phyloP scores from a whole-genome alignment of 2,329 filamentous ascomycete species.

The Cladophialophora yegresii region DNA sequence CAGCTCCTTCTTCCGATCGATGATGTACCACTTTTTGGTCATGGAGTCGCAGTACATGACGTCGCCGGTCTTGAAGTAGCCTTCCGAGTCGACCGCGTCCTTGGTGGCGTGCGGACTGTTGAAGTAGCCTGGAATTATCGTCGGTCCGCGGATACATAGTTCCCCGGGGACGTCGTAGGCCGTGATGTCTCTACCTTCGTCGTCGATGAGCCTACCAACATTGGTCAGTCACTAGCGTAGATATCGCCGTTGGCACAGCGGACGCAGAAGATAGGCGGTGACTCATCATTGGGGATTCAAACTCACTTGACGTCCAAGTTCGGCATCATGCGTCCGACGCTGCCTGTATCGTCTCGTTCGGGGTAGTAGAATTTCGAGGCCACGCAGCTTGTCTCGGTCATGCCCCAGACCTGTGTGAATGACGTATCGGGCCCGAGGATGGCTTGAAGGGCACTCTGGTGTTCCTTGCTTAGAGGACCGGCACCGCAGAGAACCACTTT shows the following conservation, averaged over 20 bases:
- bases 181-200: constrained; percentile 57
- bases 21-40: constrained; percentile 60
- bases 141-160: constrained; percentile 47
- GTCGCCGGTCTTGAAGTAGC: constrained; percentile 61
- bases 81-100: constrained; percentile 46
- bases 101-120: constrained; percentile 42
- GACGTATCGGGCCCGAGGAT: constrained; percentile 48
- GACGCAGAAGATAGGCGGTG: not conserved
- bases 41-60: constrained; percentile 63
- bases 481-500: constrained; percentile 52
- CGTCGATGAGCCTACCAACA: constrained; percentile 52
- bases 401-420: constrained; percentile 56
- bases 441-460: constrained; percentile 45
- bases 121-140: constrained; percentile 45
- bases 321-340: constrained; percentile 26
- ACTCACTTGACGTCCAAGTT: constrained; percentile 30
- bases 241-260: no score
- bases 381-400: constrained; percentile 51
- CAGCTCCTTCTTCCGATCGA: constrained; percentile 59
- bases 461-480: constrained; percentile 49
- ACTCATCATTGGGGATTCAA: not conserved
- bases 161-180: constrained; percentile 54
- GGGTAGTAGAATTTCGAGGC: constrained; percentile 27
- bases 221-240: not conserved
- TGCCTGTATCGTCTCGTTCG: constrained; percentile 28